phyloP scores from a whole-genome alignment of 202 grass and related monocot genomes.

The Musa balbisiana region DNA sequence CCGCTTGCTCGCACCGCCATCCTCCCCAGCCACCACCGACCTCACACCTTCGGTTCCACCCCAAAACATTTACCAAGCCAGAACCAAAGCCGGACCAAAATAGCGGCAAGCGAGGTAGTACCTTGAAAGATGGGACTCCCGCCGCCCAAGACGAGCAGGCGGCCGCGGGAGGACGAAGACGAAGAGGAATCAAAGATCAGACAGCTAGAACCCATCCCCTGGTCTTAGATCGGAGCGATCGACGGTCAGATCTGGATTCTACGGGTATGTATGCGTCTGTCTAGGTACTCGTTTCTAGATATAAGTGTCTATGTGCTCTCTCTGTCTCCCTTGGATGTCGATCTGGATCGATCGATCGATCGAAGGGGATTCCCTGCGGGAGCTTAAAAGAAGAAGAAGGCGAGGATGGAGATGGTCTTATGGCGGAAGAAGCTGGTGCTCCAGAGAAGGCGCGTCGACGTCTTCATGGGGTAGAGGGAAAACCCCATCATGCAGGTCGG shows the following conservation, averaged over 20 bases:
- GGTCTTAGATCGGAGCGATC: conserved; percentile 1
- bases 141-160: conserved; percentile 11
- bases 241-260: not conserved
- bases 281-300: no score
- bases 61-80: not conserved
- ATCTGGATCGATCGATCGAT: conserved; percentile 4
- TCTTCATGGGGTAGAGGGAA: conserved; percentile 15
- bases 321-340: not conserved
- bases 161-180: not conserved
- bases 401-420: not conserved
- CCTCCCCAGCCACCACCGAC: conserved; percentile 9
- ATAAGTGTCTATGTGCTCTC: not conserved
- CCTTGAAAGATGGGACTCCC: conserved; percentile 12
- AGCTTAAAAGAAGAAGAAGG: not conserved
- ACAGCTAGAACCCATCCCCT: conserved; percentile 3
- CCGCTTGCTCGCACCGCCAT: not conserved
- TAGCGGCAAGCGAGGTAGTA: not conserved
- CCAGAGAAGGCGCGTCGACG: conserved; percentile 15
- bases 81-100: not conserved
- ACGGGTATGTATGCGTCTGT: not conserved
- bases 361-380: not conserved
- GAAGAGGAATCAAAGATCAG: conserved; percentile 20
- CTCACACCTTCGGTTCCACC: not conserved
- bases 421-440: conserved; percentile 27
- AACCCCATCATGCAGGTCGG: conserved; percentile 10